A percentile compares a stretch with the other conserved stretches of the same genome.
Conservation (phyloP, 2,329 filamentous ascomycete species). For the Delphinella strobiligena region DNA sequence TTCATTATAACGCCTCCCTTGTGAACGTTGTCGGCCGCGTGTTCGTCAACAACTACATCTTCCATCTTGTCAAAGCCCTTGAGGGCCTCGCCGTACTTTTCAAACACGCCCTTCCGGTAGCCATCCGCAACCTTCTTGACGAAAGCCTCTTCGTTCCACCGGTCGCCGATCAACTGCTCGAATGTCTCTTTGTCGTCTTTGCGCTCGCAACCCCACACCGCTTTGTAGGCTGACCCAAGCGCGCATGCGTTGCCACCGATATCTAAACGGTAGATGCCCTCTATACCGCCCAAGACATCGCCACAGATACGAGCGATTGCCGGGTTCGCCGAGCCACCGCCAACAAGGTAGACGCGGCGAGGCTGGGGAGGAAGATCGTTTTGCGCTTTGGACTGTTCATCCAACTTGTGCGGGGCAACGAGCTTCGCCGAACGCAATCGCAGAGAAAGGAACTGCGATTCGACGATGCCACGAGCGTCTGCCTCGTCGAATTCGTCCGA, state of each 20-base stretch:
- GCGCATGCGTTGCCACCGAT: constrained; percentile 94
- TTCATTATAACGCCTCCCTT: constrained; percentile 8
- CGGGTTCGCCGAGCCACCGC: constrained; percentile 78
- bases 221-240: constrained; percentile 88
- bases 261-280: constrained; percentile 87
- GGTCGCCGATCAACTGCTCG: constrained; percentile 69
- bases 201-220: constrained; percentile 79
- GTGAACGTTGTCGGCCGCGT: constrained; percentile 9
- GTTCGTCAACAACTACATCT: constrained; percentile 41
- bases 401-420: constrained; percentile 37
- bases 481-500: constrained; percentile 36
- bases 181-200: constrained; percentile 53
- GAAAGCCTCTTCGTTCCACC: constrained; percentile 79
- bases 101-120: constrained; percentile 62
- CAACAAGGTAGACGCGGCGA: constrained; percentile 83
- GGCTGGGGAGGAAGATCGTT: constrained; percentile 63
- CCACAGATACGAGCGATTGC: constrained; percentile 78
- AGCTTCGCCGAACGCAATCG: constrained; percentile 72
- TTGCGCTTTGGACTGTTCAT: constrained; percentile 23
- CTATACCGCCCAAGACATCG: constrained; percentile 75
- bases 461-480: constrained; percentile 77
- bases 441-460: constrained; percentile 89
- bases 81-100: constrained; percentile 65
- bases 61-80: constrained; percentile 70
- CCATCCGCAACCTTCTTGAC: constrained; percentile 74